Conservation (phyloP, 2,329 filamentous ascomycete species). For the Neophaeococcomyces mojaviensis region DNA sequence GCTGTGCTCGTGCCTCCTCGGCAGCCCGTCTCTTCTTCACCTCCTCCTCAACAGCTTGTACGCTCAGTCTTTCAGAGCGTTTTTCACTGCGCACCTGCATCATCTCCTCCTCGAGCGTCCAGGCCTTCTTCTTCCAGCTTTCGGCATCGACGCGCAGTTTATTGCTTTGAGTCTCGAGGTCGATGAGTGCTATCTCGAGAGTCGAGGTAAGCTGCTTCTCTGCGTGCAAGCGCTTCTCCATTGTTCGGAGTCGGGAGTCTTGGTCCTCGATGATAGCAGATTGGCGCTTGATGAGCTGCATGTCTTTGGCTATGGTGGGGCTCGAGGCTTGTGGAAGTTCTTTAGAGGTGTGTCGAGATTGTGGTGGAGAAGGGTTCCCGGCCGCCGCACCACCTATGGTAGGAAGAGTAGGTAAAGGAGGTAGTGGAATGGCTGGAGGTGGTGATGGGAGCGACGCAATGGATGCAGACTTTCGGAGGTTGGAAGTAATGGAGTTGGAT, state of each 20-base stretch:
- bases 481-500: slow-evolving; percentile 55
- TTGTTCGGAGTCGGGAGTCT: slow-evolving; percentile 86
- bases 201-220: slow-evolving; percentile 95
- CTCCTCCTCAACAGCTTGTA: slow-evolving; percentile 94
- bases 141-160: slow-evolving; percentile 88
- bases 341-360: slow-evolving; percentile 70
- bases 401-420: slow-evolving; percentile 66
- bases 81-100: slow-evolving; percentile 50
- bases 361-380: slow-evolving; percentile 51
- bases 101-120: slow-evolving; percentile 61
- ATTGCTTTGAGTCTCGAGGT: slow-evolving; percentile 84
- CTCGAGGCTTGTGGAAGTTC: slow-evolving; percentile 45
- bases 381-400: slow-evolving; percentile 36
- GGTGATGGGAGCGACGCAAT: slow-evolving; percentile 82
- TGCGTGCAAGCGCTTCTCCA: slow-evolving; percentile 92
- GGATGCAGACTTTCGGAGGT: slow-evolving; percentile 76
- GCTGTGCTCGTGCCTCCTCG: slow-evolving; percentile 76
- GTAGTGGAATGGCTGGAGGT: slow-evolving; percentile 90
- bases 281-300: slow-evolving; percentile 31
- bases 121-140: slow-evolving; percentile 78
- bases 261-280: slow-evolving; percentile 87
- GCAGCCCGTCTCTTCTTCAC: slow-evolving; percentile 84
- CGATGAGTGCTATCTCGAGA: slow-evolving; percentile 88
- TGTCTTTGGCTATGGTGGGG: slow-evolving; percentile 10
- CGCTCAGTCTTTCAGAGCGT: slow-evolving; percentile 52